phyloP scores from a whole-genome alignment of 345 rosid species.

The Bruguiera gymnorhiza region DNA sequence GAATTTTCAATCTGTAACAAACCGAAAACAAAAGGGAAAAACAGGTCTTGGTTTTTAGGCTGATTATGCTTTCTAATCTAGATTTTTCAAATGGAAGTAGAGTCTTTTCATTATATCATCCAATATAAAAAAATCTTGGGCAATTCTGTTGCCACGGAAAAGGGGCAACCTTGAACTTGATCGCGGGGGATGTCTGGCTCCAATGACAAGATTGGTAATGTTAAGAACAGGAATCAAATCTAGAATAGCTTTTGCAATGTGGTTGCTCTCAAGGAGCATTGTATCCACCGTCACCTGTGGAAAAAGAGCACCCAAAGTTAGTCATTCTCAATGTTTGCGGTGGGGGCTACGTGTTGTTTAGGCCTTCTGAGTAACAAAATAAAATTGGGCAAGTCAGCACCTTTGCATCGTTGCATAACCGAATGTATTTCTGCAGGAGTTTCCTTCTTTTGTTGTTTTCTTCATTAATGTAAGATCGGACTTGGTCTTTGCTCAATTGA shows the following conservation, averaged over 20 bases:
- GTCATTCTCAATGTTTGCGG: background rate
- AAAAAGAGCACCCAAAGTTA: slow-evolving; percentile 1
- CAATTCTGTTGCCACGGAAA: too few relatives aligned
- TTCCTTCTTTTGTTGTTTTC: slow-evolving; percentile 54
- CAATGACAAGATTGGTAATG: slow-evolving; percentile 54
- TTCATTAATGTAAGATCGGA: slow-evolving; percentile 49
- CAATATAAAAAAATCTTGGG: too few relatives aligned
- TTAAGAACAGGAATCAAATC: slow-evolving; percentile 60
- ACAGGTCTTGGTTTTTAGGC: too few relatives aligned
- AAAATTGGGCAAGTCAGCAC: slow-evolving; percentile 15
- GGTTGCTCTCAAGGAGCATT: slow-evolving; percentile 46
- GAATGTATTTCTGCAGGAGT: slow-evolving; percentile 52
- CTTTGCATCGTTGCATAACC: slow-evolving; percentile 46
- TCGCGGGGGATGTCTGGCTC: slow-evolving; percentile 37
- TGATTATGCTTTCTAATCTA: too few relatives aligned
- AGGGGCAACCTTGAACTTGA: slow-evolving; percentile 31
- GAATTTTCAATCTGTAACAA: too few relatives aligned
- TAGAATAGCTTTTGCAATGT: slow-evolving; percentile 44
- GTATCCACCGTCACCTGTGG: slow-evolving; percentile 54
- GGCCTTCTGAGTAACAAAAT: background rate
- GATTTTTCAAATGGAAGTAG: too few relatives aligned
- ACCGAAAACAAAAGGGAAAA: too few relatives aligned
- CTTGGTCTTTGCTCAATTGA: slow-evolving; percentile 50
- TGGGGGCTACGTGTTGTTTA: too few relatives aligned
- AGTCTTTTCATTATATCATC: too few relatives aligned